These are phyloP conservation scores for Neurospora intermedia DNA, from an alignment of 495 filamentous ascomycete genomes.

Conservation along the genomic window DNA sequence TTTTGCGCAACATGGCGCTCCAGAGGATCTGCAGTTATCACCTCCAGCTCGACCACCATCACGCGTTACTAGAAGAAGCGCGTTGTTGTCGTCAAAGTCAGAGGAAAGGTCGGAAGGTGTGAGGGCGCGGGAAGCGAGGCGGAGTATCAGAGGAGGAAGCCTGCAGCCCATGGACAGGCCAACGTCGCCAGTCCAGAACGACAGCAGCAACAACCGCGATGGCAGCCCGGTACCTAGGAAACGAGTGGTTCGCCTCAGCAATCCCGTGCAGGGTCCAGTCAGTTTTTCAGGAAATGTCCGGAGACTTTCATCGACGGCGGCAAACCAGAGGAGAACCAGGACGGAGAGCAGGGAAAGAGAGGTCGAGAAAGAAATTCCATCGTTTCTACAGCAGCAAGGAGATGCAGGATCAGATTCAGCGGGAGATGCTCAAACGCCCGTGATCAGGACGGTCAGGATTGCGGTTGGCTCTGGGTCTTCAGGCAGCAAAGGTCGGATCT, in stretches of 20 bases:
- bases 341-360: conserved; percentile 26
- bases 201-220: conserved; percentile 19
- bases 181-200: conserved; percentile 20
- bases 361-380: conserved; percentile 17
- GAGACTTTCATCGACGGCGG: background rate
- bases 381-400: background rate
- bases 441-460: conserved; percentile 56
- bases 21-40: conserved; percentile 45
- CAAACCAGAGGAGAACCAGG: conserved; percentile 6
- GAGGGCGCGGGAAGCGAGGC: conserved; percentile 19
- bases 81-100: conserved; percentile 20
- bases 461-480: conserved; percentile 29
- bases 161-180: conserved; percentile 26
- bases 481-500: conserved; percentile 15
- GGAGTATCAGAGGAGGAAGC: conserved; percentile 29
- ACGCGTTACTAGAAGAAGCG: conserved; percentile 39
- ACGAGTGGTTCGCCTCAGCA: conserved; percentile 50
- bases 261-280: conserved; percentile 11
- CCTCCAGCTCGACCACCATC: conserved; percentile 36
- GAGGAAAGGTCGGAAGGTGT: conserved; percentile 7
- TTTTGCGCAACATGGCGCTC: conserved; percentile 16
- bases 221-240: conserved; percentile 31
- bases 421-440: conserved; percentile 57
- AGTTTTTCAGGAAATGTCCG: background rate
- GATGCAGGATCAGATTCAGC: conserved; percentile 12